These are phyloP conservation scores for Plantago ovata DNA, from an alignment of 257 asterid species.

Conservation along the genomic window DNA sequence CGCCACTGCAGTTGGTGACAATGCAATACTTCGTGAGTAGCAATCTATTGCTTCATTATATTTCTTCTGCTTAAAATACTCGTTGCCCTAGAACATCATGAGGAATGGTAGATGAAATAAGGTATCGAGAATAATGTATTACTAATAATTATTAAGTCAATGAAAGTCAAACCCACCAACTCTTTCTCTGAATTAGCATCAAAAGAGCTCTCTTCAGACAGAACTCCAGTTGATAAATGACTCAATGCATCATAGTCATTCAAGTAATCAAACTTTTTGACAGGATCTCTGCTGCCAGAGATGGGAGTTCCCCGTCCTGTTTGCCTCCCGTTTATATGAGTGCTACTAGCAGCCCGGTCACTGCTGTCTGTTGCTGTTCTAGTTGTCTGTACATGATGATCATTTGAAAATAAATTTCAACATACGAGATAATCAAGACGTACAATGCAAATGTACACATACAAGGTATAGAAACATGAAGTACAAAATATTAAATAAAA, in stretches of 20 bases:
- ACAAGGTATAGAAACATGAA: no score
- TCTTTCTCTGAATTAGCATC: constrained; percentile 96
- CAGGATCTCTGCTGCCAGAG: constrained; percentile 24
- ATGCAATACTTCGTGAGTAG: constrained; percentile 94
- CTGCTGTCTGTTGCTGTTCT: constrained; percentile 23
- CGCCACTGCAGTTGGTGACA: constrained; percentile 90
- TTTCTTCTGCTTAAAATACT: constrained; percentile 78
- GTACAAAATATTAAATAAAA: no score
- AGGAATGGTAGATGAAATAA: constrained; percentile 15
- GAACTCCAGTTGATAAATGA: constrained; percentile 46
- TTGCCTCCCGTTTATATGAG: constrained; percentile 34
- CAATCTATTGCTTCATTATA: constrained; percentile 90
- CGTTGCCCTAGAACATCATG: constrained; percentile 63
- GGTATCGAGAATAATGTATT: constrained; percentile 10
- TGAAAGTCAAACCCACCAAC: constrained; percentile 48
- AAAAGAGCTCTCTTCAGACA: constrained; percentile 46
- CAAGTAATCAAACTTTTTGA: constrained; percentile 40
- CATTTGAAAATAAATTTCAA: constrained; percentile 20
- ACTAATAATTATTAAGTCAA: neutral
- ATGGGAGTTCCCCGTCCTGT: constrained; percentile 25
- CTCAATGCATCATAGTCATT: constrained; percentile 55
- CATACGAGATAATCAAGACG: constrained; percentile 6
- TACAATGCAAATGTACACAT: neutral
- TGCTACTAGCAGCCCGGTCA: constrained; percentile 28
- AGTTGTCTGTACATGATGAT: constrained; percentile 32